Percentiles rank a stretch among this genome's conserved stretches.
Conservation (phyloP, 164 flowering plant genomes). For the Stephania japonica region DNA sequence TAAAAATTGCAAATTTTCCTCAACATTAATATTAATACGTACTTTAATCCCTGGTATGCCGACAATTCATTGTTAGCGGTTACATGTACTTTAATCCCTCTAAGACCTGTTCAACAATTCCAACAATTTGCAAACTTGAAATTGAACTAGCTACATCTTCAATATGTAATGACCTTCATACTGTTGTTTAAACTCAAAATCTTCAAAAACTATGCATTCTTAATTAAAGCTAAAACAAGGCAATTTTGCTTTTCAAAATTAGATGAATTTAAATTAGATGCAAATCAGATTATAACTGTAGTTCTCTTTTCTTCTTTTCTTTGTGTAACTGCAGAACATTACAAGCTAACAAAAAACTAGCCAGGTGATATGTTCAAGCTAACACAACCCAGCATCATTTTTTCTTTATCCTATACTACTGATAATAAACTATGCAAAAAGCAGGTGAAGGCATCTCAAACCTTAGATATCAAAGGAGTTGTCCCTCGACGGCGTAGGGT, state of each 20-base stretch:
- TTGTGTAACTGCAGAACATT: neutral
- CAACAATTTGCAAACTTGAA: too few species aligned
- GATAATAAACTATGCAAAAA: neutral
- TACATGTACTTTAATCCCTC: too few species aligned
- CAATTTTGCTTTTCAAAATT: neutral
- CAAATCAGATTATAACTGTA: neutral
- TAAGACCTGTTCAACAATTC: too few species aligned
- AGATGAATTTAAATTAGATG: neutral
- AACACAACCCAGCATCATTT: neutral
- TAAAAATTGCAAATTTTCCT: too few species aligned
- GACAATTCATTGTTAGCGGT: too few species aligned
- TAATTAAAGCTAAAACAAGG: neutral
- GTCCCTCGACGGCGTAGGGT: neutral
- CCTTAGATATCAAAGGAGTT: neutral
- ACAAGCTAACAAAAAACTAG: neutral
- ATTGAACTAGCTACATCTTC: too few species aligned
- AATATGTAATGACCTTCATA: too few species aligned
- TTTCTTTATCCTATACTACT: neutral
- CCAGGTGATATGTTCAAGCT: neutral
- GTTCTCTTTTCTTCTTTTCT: neutral
- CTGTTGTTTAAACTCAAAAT: too few species aligned
- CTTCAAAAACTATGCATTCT: neutral
- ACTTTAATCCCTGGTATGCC: too few species aligned
- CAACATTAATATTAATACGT: too few species aligned
- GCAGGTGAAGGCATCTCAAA: neutral